Evolutionary conservation across 495 filamentous ascomycete genomes (phyloP).

Genomic region (Talaromyces ruber): DNA sequence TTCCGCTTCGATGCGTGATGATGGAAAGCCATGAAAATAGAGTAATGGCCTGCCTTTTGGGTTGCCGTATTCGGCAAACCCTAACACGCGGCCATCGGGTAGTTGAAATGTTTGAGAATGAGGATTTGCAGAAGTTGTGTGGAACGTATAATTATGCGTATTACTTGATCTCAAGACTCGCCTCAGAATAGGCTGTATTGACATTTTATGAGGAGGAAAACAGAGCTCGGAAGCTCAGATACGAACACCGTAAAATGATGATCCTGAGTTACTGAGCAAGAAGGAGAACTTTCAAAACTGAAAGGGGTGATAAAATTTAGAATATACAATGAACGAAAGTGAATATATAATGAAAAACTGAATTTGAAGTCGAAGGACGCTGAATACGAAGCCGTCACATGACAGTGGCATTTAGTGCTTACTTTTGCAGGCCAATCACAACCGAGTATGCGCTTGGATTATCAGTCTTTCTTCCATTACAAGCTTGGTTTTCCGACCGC

Average conservation of each 20-base stretch:
- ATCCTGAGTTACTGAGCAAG: not conserved
- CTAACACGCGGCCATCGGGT: conserved; percentile 26
- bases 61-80: conserved; percentile 34
- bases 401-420: not conserved
- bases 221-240: not conserved
- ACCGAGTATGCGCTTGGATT: not conserved
- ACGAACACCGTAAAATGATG: not conserved
- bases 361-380: not conserved
- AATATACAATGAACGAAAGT: no score
- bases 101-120: conserved; percentile 23
- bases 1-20: conserved; percentile 31
- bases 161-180: not conserved
- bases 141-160: not conserved
- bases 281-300: not conserved
- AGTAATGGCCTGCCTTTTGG: conserved; percentile 20
- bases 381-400: not conserved
- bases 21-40: conserved; percentile 38
- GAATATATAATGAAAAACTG: no score
- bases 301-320: not conserved
- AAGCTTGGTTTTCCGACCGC: no score
- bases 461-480: no score
- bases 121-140: not conserved
- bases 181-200: not conserved
- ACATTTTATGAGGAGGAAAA: not conserved
- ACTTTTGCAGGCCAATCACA: not conserved